phyloP scores from a whole-genome alignment of 2,329 filamentous ascomycete genomes.

The Aspergillus pseudoterreus region DNA sequence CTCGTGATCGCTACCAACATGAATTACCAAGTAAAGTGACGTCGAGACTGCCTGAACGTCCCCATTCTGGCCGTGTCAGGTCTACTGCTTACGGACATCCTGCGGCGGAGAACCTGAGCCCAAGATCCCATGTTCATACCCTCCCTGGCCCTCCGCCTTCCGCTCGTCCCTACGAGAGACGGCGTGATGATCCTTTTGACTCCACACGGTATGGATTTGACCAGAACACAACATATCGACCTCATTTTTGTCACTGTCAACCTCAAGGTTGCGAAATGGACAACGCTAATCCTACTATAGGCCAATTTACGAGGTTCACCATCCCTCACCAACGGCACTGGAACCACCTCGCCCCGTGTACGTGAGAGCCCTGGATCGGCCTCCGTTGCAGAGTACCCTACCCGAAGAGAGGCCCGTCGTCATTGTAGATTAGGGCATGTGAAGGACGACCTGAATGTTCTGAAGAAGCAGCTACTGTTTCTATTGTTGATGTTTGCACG shows the following conservation, averaged over 20 bases:
- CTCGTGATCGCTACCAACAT: slow-evolving; percentile 11
- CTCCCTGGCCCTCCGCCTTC: slow-evolving; percentile 8
- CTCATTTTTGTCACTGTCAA: background rate
- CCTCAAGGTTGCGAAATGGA: background rate
- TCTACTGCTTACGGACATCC: slow-evolving; percentile 13
- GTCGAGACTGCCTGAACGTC: no score
- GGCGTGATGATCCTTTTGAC: slow-evolving; percentile 9
- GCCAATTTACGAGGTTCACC: slow-evolving; percentile 8
- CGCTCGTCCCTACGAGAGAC: slow-evolving; percentile 14
- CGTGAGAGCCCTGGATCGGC: slow-evolving; percentile 19
- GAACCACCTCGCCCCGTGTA: slow-evolving; percentile 23
- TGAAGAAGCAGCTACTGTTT: background rate
- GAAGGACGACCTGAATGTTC: background rate
- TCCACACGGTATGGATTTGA: slow-evolving; percentile 21
- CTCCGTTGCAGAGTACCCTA: slow-evolving; percentile 14
- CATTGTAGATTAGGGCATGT: slow-evolving; percentile 23
- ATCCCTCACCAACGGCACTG: slow-evolving; percentile 12
- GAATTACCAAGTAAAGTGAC: slow-evolving; percentile 9
- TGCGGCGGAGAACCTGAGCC: slow-evolving; percentile 4
- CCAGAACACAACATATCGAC: background rate
- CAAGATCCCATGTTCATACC: slow-evolving; percentile 5
- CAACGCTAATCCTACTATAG: slow-evolving; percentile 15
- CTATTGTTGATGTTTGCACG: slow-evolving; percentile 6
- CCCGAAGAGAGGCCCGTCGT: slow-evolving; percentile 21
- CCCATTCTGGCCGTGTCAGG: no score